phyloP scores from a whole-genome alignment of 768 basidiomycete genomes.

The Suillus subaureus region DNA sequence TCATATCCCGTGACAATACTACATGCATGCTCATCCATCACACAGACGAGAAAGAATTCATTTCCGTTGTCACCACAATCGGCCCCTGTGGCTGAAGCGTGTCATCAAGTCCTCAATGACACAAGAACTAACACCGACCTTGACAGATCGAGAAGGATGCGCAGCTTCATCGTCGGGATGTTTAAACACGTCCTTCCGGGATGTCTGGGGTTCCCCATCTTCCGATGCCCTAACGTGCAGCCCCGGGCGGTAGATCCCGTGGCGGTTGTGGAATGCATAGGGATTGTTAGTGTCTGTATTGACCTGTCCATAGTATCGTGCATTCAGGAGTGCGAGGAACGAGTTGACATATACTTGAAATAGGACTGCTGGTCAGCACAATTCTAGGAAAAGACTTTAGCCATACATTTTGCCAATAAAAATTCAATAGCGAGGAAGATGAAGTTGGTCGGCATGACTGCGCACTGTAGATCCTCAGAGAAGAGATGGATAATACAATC shows the following conservation, averaged over 20 bases:
- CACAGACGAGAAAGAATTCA: not conserved
- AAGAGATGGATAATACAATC: not conserved
- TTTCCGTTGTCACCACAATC: not conserved
- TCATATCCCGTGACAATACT: too few relatives aligned
- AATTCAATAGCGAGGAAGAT: slow-evolving; percentile 6
- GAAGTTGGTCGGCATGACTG: slow-evolving; percentile 8
- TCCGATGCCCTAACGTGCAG: not conserved
- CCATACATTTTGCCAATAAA: slow-evolving; percentile 4
- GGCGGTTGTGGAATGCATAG: not conserved
- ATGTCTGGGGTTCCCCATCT: not conserved
- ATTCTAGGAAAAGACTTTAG: not conserved
- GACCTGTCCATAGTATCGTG: not conserved
- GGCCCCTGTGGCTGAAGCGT: not conserved
- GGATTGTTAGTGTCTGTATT: not conserved
- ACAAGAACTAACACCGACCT: not conserved
- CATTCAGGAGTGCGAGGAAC: slow-evolving; percentile 4
- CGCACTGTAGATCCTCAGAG: slow-evolving; percentile 5
- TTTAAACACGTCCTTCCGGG: not conserved
- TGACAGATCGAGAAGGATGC: not conserved
- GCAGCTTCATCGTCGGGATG: not conserved
- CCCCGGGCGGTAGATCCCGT: not conserved
- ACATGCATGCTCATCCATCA: not conserved
- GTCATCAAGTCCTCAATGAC: not conserved
- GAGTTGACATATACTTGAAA: slow-evolving; percentile 6
- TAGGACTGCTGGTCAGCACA: not conserved